Percentiles rank a stretch among this genome's conserved stretches.
Conservation (phyloP, 352 stramenopile genomes). For the Pythium graminicola region DNA sequence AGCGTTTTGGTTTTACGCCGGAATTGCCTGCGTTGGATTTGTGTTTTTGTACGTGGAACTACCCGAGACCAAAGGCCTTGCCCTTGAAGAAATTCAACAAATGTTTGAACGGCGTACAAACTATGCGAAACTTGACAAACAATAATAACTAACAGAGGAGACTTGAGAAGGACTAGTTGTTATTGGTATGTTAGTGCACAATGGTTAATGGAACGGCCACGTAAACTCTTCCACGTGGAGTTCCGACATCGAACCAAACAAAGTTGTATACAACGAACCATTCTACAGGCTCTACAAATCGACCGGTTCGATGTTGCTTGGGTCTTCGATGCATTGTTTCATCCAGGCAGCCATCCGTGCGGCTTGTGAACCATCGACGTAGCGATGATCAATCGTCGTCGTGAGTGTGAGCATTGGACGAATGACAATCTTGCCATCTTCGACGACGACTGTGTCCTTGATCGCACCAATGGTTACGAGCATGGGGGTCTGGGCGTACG, state of each 20-base stretch:
- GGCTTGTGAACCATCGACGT: slow-evolving; percentile 54
- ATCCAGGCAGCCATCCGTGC: slow-evolving; percentile 50
- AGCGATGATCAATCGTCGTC: slow-evolving; percentile 67
- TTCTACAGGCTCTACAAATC: slow-evolving; percentile 16
- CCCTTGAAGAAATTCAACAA: slow-evolving; percentile 89
- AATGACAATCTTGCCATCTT: slow-evolving; percentile 50
- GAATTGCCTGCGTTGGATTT: slow-evolving; percentile 61
- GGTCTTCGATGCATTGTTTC: slow-evolving; percentile 48
- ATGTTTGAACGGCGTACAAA: slow-evolving; percentile 58
- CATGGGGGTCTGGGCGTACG: slow-evolving; percentile 58
- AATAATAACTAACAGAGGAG: slow-evolving; percentile 12
- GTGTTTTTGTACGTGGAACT: slow-evolving; percentile 73
- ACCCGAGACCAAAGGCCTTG: slow-evolving; percentile 91
- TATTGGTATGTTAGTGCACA: too few relatives aligned
- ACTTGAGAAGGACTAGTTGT: too few relatives aligned
- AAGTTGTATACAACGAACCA: background rate
- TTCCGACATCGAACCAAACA: background rate
- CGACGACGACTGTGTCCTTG: slow-evolving; percentile 53
- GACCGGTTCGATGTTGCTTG: slow-evolving; percentile 39
- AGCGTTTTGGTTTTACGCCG: slow-evolving; percentile 91
- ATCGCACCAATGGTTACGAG: slow-evolving; percentile 63
- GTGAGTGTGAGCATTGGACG: slow-evolving; percentile 60
- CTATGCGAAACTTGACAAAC: slow-evolving; percentile 40
- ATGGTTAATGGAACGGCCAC: background rate
- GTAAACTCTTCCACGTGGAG: slow-evolving; percentile 5